Evolutionary conservation across 306 rosid genomes (phyloP).

Genomic region (Citrullus amarus): DNA sequence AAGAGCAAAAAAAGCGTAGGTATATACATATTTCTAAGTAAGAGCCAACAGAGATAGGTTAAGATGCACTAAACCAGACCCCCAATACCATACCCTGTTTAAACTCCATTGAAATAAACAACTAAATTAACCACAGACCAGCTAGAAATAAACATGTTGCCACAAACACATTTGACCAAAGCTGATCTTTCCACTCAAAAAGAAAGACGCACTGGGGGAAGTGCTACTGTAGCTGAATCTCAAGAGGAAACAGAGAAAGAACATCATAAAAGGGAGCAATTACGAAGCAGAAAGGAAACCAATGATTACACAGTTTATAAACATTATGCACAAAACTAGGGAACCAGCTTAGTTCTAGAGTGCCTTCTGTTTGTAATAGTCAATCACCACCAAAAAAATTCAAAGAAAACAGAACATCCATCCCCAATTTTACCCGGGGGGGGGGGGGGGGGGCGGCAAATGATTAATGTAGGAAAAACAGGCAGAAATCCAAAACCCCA

Average conservation of each 20-base stretch:
- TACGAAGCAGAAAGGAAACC: not conserved
- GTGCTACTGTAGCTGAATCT: not conserved
- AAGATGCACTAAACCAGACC: not conserved
- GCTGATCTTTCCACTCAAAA: not conserved
- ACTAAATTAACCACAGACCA: not conserved
- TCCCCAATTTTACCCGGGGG: not conserved
- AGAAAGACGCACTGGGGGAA: not conserved
- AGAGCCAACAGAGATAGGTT: not conserved
- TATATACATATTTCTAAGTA: not conserved
- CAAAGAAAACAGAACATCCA: not conserved
- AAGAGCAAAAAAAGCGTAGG: not conserved
- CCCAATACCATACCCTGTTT: not conserved
- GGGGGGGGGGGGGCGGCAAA: not conserved
- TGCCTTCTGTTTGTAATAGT: not conserved
- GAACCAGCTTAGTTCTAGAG: not conserved
- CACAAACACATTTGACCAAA: not conserved
- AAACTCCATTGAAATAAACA: not conserved
- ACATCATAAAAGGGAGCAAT: not conserved
- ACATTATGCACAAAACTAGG: not conserved
- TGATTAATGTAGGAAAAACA: not conserved
- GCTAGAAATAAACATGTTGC: not conserved
- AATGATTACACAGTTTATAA: not conserved
- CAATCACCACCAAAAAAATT: not conserved
- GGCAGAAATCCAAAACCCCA: not conserved
- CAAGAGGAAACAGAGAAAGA: not conserved